A percentile compares a stretch with the other conserved stretches of the same genome.
These are phyloP conservation scores for Macrolepiota fuliginosa DNA, from an alignment of 768 basidiomycete genomes.

Conservation along the genomic window DNA sequence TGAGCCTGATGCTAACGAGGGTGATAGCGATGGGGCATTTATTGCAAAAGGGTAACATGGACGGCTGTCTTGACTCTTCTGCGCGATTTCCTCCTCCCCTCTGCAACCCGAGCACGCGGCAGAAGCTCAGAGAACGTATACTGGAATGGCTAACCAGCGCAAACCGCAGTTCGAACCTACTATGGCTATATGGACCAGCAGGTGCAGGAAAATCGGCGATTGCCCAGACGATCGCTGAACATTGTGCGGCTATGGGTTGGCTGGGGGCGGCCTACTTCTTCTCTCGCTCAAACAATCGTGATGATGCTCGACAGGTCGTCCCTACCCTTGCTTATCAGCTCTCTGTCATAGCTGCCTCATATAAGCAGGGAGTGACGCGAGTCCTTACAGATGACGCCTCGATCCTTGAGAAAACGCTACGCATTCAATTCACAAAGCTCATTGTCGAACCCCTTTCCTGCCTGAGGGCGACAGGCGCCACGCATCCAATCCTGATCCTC, in stretches of 20 bases:
- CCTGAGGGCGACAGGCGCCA: neutral
- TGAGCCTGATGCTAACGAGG: too few relatives aligned
- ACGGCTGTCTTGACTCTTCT: neutral
- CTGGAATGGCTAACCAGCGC: neutral
- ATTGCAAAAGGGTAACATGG: too few relatives aligned
- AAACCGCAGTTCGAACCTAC: neutral
- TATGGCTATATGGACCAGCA: constrained; percentile 10
- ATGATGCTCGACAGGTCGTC: neutral
- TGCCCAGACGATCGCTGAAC: constrained; percentile 8
- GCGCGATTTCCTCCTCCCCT: neutral
- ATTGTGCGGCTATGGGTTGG: neutral
- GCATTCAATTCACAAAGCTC: constrained; percentile 3
- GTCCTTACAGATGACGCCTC: neutral
- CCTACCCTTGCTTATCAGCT: constrained; percentile 11
- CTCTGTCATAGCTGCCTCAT: neutral
- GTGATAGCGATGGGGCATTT: too few relatives aligned
- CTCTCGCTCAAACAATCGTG: neutral
- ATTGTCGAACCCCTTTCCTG: neutral
- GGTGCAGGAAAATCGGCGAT: constrained; percentile 13
- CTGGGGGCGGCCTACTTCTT: constrained; percentile 12
- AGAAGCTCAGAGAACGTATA: neutral
- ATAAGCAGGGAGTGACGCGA: neutral
- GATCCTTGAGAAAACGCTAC: constrained; percentile 4
- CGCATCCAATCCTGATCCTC: neutral
- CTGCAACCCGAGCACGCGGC: neutral